These are phyloP conservation scores for Trichoderma endophyticum DNA, from an alignment of 2,329 filamentous ascomycete species.

Conservation along the genomic window DNA sequence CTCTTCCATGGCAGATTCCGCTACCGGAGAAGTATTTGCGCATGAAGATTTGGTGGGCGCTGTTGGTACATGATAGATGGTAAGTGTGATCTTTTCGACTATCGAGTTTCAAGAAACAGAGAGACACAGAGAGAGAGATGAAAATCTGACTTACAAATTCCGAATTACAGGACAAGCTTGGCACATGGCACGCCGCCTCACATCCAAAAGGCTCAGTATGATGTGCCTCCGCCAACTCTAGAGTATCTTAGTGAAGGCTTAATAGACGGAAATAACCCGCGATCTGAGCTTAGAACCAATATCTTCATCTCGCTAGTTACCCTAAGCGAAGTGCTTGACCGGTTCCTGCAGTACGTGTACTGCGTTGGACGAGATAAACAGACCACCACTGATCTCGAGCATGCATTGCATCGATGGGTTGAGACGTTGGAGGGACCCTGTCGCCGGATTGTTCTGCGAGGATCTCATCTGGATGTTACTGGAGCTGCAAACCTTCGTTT, in stretches of 20 bases:
- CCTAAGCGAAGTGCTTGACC: constrained; percentile 40
- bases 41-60: constrained; percentile 55
- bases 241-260: constrained; percentile 33
- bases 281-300: constrained; percentile 27
- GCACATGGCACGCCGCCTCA: constrained; percentile 52
- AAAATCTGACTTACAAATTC: neutral
- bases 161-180: constrained; percentile 43
- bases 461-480: constrained; percentile 38
- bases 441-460: constrained; percentile 42
- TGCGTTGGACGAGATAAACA: constrained; percentile 31
- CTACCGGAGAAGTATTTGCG: constrained; percentile 48
- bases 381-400: constrained; percentile 35
- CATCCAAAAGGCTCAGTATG: constrained; percentile 43
- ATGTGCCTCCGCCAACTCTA: constrained; percentile 44
- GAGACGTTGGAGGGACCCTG: constrained; percentile 38
- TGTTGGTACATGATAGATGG: constrained; percentile 55
- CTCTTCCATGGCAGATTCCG: constrained; percentile 51
- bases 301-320: constrained; percentile 45
- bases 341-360: constrained; percentile 35
- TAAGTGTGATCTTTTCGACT: constrained; percentile 23
- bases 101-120: neutral
- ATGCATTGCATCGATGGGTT: constrained; percentile 43
- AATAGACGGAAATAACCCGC: constrained; percentile 19
- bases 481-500: constrained; percentile 52
- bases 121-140: neutral